Base-by-base conservation (phyloP, 768 basidiomycete genomes). In the Inosperma sp. region DNA sequence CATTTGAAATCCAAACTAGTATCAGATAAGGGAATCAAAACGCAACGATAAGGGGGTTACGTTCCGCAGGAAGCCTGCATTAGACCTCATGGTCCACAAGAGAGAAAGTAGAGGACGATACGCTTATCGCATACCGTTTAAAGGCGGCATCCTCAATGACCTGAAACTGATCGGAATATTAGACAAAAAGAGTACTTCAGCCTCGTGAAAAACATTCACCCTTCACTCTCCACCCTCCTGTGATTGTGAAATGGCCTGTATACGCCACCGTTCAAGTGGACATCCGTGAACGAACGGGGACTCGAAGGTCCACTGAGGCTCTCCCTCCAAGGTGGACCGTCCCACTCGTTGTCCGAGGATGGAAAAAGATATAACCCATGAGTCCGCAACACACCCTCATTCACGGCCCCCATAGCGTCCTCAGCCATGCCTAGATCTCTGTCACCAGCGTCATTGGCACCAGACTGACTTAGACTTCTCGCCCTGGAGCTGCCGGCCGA, bases 401-500 rank as follows among this genome's bases (percentile, higher is more conserved):
- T 14, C 33, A 14, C 27, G 7, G 0, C 12, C 6, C 34, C 34
- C n/a, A n/a, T 36, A 19, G 19, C 34, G 34, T 48, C 7, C 27
- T 7, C 46, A 25, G 3, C 21, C 13, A 25, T 6, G 7, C 6
- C 16, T 2, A 23, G 7, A 17, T 29, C 30, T 23, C 21, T n/a
- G 8, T 6, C 40, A 4, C 41, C 14, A 27, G 5, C 29, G 7
- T 17, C 41, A 42, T 40, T 42, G 30, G 3, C 21, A 16, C 5
- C 43, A 26, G 8, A 16, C 13, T 16, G 13, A 39, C 39, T 39
- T 17, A 47, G 37, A 40, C 53, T 54, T 12, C 53, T 49, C 17
- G 42, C 19, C 22, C 53, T 44, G 9, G 48, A 46, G n/a, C 43
- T 49, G 2, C 31, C 26, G 2, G 21, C 36, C 21, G 53, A 53